Evolutionary conservation across 2,329 filamentous ascomycete species (phyloP).

Genomic region (Hypoxylon sp.): DNA sequence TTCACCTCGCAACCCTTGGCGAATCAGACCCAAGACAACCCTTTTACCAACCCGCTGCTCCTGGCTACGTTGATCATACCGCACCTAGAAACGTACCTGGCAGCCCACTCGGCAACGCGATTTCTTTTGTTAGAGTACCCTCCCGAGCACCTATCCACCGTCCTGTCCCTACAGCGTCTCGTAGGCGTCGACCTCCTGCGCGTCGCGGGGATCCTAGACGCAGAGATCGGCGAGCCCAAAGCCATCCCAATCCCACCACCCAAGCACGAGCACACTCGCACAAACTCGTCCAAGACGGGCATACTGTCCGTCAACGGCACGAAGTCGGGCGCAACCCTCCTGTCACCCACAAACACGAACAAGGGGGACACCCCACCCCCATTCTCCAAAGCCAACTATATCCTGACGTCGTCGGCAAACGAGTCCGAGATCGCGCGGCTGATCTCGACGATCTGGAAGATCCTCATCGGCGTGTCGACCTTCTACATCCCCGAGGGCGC

Average conservation of each 20-base stretch:
- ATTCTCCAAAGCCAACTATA: constrained; percentile 67
- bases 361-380: constrained; percentile 43
- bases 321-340: constrained; percentile 46
- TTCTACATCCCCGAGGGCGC: constrained; percentile 60
- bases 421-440: constrained; percentile 66
- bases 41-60: constrained; percentile 64
- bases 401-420: constrained; percentile 66
- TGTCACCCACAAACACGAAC: constrained; percentile 43
- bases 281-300: constrained; percentile 45
- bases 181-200: constrained; percentile 68
- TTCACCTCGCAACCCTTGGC: constrained; percentile 64
- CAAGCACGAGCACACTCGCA: constrained; percentile 38
- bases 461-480: constrained; percentile 58
- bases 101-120: constrained; percentile 63
- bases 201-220: constrained; percentile 67
- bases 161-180: constrained; percentile 68
- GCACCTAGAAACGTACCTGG: constrained; percentile 70
- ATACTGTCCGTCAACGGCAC: constrained; percentile 37
- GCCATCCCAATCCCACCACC: constrained; percentile 21
- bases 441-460: constrained; percentile 64
- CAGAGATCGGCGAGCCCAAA: constrained; percentile 53
- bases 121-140: constrained; percentile 71
- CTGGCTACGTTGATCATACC: constrained; percentile 70
- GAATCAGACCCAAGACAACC: constrained; percentile 64
- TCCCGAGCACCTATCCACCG: constrained; percentile 65